Evolutionary conservation across 139 green algal genomes (phyloP).

Genomic region (Limnomonas spitsbergensis): DNA sequence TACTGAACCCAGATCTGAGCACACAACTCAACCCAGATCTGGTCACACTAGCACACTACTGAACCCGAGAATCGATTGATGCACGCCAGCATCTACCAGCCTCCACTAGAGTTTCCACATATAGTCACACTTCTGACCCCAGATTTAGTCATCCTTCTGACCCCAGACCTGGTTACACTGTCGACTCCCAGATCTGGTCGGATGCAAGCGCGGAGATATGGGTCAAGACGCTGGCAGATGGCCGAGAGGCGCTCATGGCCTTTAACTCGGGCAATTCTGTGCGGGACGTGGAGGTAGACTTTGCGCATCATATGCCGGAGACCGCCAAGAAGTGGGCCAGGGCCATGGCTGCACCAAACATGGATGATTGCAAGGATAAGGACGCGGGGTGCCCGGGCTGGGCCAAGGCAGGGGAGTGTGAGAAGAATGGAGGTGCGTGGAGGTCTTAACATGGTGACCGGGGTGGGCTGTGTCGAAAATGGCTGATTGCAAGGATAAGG

Average conservation of each 20-base stretch:
- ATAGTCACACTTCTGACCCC: neutral
- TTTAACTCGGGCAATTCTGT: conserved; percentile 32
- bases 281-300: conserved; percentile 31
- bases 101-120: neutral
- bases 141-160: neutral
- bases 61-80: no score
- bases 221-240: conserved; percentile 42
- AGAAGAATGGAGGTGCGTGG: conserved; percentile 37
- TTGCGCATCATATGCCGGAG: conserved; percentile 28
- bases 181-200: neutral
- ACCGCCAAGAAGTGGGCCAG: conserved; percentile 16
- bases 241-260: conserved; percentile 34
- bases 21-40: no score
- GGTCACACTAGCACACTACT: no score
- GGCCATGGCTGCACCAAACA: conserved; percentile 17
- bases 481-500: conserved; percentile 22
- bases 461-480: neutral
- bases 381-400: conserved; percentile 21
- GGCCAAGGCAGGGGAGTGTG: conserved; percentile 36
- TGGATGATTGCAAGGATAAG: conserved; percentile 24
- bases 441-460: no score
- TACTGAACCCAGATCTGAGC: neutral
- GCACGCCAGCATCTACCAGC: no score
- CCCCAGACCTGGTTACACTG: no score
- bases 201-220: conserved; percentile 30